Conservation (phyloP, 176 grass and related monocot genomes). For the Aegilops longissima region DNA sequence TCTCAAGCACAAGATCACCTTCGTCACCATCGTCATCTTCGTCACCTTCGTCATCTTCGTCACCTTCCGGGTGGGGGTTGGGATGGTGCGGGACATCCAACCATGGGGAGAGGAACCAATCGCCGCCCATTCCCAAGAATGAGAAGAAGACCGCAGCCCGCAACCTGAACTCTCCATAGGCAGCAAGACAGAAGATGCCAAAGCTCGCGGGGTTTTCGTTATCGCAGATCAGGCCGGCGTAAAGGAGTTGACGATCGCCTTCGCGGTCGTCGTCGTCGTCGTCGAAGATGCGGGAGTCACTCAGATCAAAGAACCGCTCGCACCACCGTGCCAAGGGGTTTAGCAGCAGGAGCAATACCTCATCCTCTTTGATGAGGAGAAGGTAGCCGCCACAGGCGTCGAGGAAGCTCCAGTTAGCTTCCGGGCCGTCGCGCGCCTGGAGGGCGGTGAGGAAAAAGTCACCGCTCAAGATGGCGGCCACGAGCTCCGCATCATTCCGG, state of each 20-base stretch:
- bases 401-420: neutral
- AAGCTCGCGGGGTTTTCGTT: neutral
- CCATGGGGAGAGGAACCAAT: neutral
- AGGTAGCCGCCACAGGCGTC: conserved; percentile 1
- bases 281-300: neutral
- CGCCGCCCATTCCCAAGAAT: neutral
- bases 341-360: neutral
- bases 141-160: neutral
- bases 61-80: neutral
- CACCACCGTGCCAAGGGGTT: neutral
- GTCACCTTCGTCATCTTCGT: neutral
- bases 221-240: neutral
- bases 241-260: neutral
- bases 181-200: neutral
- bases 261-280: neutral
- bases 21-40: neutral
- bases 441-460: conserved; percentile 10
- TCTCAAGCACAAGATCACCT: neutral
- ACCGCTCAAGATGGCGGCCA: neutral
- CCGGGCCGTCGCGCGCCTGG: neutral
- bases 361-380: neutral
- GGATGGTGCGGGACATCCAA: neutral
- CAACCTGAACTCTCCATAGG: neutral
- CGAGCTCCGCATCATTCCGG: neutral
- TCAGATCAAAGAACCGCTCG: neutral